phyloP scores from a whole-genome alignment of 768 basidiomycete species.

The Grammothele lineata region DNA sequence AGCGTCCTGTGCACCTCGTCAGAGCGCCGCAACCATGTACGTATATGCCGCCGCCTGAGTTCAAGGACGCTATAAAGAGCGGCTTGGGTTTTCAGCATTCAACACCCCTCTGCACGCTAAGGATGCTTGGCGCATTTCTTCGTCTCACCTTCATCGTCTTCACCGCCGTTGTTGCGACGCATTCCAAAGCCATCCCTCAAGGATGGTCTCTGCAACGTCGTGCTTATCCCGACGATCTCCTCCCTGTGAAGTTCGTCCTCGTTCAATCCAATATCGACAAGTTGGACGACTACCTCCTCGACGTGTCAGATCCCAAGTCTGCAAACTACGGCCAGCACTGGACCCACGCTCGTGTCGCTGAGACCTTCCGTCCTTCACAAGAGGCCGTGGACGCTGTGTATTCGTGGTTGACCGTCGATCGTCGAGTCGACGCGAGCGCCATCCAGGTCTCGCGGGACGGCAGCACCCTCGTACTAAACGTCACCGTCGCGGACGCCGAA shows the following conservation, averaged over 20 bases:
- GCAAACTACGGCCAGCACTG: slow-evolving; percentile 47
- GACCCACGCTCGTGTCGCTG: slow-evolving; percentile 37
- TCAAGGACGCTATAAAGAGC: no score
- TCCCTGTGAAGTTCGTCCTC: slow-evolving; percentile 46
- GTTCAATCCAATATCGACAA: slow-evolving; percentile 40
- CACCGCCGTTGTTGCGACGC: no score
- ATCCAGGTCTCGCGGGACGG: slow-evolving; percentile 36
- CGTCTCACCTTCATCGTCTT: no score
- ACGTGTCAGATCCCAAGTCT: slow-evolving; percentile 47
- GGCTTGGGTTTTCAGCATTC: no score
- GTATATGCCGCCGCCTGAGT: no score
- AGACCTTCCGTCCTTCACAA: slow-evolving; percentile 39
- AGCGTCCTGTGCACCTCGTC: no score
- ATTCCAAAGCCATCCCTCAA: neutral
- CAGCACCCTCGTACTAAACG: slow-evolving; percentile 39
- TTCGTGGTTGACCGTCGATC: slow-evolving; percentile 35
- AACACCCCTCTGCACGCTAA: no score
- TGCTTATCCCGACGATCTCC: slow-evolving; percentile 28
- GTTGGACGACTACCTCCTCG: slow-evolving; percentile 40
- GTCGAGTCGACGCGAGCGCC: slow-evolving; percentile 35
- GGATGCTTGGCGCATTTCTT: neutral
- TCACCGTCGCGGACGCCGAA: slow-evolving; percentile 42
- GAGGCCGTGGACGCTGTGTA: slow-evolving; percentile 38
- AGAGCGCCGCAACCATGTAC: no score
- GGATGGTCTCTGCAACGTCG: slow-evolving; percentile 38